phyloP scores from a whole-genome alignment of 345 rosid species.

The Luvunga scandens region DNA sequence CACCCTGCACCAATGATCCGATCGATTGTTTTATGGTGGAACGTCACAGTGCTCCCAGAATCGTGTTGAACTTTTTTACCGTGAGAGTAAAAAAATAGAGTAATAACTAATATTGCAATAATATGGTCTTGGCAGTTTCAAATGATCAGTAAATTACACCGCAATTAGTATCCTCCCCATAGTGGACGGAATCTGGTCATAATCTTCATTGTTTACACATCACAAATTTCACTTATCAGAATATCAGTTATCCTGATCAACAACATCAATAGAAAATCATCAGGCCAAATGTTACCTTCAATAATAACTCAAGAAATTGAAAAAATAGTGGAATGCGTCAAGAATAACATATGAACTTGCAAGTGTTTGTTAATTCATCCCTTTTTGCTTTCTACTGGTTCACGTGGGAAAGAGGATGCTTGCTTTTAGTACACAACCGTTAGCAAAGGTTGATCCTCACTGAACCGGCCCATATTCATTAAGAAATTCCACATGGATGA shows the following conservation, averaged over 20 bases:
- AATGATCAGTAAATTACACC: too few relatives aligned
- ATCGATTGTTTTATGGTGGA: too few relatives aligned
- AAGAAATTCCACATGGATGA: conserved; percentile 29
- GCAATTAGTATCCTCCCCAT: background rate
- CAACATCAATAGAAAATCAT: background rate
- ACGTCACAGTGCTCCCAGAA: too few relatives aligned
- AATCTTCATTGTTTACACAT: background rate
- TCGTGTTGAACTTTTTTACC: too few relatives aligned
- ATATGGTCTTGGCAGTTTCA: too few relatives aligned
- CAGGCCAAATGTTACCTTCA: background rate
- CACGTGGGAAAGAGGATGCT: background rate
- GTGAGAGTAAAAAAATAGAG: too few relatives aligned
- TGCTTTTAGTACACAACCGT: conserved; percentile 15
- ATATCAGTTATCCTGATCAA: background rate
- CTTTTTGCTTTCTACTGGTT: background rate
- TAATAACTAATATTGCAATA: too few relatives aligned
- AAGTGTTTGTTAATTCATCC: background rate
- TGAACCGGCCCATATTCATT: conserved; percentile 27
- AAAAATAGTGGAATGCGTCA: background rate
- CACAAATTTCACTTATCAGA: background rate
- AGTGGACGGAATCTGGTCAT: background rate
- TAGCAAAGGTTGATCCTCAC: conserved; percentile 25
- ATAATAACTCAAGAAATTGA: background rate
- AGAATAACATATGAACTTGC: background rate
- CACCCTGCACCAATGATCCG: too few relatives aligned